Base-by-base conservation (phyloP, 208 protist species). In the Trypanosoma avium region DNA sequence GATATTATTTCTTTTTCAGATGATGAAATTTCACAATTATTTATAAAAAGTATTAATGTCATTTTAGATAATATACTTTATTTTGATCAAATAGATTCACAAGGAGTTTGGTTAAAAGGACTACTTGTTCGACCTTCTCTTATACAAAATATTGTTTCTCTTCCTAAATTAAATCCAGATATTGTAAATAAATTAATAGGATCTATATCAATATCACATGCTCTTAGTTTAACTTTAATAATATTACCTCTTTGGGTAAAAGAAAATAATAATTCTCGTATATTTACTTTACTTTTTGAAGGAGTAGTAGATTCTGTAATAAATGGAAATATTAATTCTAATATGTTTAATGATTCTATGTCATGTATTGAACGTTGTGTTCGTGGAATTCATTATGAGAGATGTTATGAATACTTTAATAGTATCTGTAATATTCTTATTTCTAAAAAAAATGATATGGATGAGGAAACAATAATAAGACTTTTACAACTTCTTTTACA, bases 81-180 rank as follows among this genome's bases (percentile, higher is more conserved):
- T 4, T 72, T 79, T 49, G 47, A 62, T 30, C 21, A 21, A 8
- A 53, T 73, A 6, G 84, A 91, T 63, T 68, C 84, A 33, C 38
- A 33, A 4, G 81, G 75, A 17, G 24, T 27, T 46, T 91, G 84
- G 84, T 58, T 87, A 40, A 56, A 55, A 9, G 30, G 42, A 30
- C 79, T 82, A 66, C 55, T 61, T 13, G 38, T 57, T 46, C 74
- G 77, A 10, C 77, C 80, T 4, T 77, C 80, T 2, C 35, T 84
- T 0, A 26, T 53, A 3, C 32, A 58, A 13, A 30, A 63, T 9
- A 27, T 82, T 50, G 43, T 61, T 12, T 43, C 52, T 9, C 53
- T 74, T 13, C 45, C 70, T 12, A 50, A 35, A 22, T 43, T 52
- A 38, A 42, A 33, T 19, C 50, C 35, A 17, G 66, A 27, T 3